These are phyloP conservation scores for Ascochyta lentis DNA, from an alignment of 2,329 filamentous ascomycete genomes.

Conservation along the genomic window DNA sequence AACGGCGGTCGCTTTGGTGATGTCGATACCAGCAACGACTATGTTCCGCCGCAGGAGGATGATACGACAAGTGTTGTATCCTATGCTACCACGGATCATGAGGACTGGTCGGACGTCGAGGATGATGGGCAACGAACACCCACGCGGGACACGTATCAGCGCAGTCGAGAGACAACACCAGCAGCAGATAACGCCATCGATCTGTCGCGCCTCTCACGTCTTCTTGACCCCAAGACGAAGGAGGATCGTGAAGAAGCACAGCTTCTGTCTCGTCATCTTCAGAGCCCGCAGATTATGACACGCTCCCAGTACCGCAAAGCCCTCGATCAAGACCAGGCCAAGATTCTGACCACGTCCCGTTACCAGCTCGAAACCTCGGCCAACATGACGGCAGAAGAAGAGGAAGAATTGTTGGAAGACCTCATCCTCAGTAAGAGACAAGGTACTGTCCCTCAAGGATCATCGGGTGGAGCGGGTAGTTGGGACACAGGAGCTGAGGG, in stretches of 20 bases:
- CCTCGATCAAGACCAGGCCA: constrained; percentile 72
- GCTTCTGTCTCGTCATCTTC: constrained; percentile 80
- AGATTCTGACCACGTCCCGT: constrained; percentile 63
- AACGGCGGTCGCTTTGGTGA: constrained; percentile 84
- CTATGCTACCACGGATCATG: constrained; percentile 57
- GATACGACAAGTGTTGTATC: constrained; percentile 86
- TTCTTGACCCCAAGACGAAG: constrained; percentile 79
- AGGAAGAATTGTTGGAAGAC: constrained; percentile 64
- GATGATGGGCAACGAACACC: constrained; percentile 70
- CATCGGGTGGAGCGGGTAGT: constrained; percentile 44
- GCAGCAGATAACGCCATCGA: constrained; percentile 58
- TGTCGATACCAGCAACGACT: constrained; percentile 81
- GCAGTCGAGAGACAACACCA: constrained; percentile 62
- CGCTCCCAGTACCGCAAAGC: constrained; percentile 76
- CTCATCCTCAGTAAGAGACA: constrained; percentile 63
- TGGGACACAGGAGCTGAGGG: constrained; percentile 78
- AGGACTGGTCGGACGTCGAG: constrained; percentile 48
- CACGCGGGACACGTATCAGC: constrained; percentile 68
- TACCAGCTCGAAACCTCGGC: constrained; percentile 44
- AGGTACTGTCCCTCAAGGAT: constrained; percentile 43
- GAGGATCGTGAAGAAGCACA: constrained; percentile 83
- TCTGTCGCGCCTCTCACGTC: constrained; percentile 72
- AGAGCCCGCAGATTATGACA: constrained; percentile 75
- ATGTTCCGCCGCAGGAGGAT: constrained; percentile 66
- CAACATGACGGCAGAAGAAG: constrained; percentile 57